These are phyloP conservation scores for Paecilomyces dactylethromorphus DNA, from an alignment of 2,329 filamentous ascomycete genomes.

Conservation along the genomic window DNA sequence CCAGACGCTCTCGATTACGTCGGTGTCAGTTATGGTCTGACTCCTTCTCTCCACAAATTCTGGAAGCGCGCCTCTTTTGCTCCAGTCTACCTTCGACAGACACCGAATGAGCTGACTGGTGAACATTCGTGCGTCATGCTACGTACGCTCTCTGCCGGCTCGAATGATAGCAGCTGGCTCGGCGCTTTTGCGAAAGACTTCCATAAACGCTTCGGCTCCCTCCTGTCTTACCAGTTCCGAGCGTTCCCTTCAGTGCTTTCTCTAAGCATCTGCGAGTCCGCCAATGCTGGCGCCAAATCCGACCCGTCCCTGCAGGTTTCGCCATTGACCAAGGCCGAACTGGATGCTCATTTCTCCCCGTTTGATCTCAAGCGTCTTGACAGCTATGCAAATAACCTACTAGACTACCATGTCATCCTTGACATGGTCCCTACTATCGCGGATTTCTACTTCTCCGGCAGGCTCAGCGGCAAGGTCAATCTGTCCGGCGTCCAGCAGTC, in stretches of 20 bases:
- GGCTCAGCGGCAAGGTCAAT: constrained; percentile 59
- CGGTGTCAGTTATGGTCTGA: constrained; percentile 92
- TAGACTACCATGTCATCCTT: constrained; percentile 95
- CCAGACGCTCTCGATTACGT: constrained; percentile 82
- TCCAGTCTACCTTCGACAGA: constrained; percentile 91
- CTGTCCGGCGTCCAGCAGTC: constrained; percentile 78
- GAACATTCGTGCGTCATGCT: constrained; percentile 99
- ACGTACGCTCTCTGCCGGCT: constrained; percentile 57
- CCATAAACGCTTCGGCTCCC: constrained; percentile 82
- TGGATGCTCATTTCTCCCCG: constrained; percentile 74
- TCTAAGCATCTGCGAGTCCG: constrained; percentile 81
- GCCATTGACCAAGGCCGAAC: constrained; percentile 63
- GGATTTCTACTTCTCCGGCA: constrained; percentile 75
- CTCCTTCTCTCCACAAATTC: constrained; percentile 81
- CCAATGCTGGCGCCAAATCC: constrained; percentile 63
- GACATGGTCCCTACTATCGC: constrained; percentile 84
- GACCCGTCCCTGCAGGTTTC: constrained; percentile 50
- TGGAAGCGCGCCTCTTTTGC: constrained; percentile 86
- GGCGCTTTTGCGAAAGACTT: constrained; percentile 89
- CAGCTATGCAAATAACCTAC: constrained; percentile 91
- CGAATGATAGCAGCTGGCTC: constrained; percentile 73
- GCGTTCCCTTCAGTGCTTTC: constrained; percentile 71
- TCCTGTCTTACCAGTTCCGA: constrained; percentile 90
- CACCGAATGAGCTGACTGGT: constrained; percentile 89
- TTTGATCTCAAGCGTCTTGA: constrained; percentile 94